Conservation (phyloP, 805 yeast species). For the Ogataea pignaliae region DNA sequence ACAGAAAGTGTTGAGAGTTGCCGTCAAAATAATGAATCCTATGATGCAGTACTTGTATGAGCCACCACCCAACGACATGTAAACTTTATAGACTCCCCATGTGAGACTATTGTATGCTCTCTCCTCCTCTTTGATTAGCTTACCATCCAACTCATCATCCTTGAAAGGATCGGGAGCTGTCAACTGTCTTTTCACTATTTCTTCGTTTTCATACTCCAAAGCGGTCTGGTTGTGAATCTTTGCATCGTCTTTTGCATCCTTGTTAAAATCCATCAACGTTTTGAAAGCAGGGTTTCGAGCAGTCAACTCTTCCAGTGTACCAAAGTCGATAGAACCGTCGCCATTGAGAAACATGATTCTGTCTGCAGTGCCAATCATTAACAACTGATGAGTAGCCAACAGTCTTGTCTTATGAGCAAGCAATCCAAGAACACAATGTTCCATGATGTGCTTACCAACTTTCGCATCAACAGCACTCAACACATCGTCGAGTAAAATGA, state of each 20-base stretch:
- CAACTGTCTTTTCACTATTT: constrained; percentile 17
- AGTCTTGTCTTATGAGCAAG: constrained; percentile 57
- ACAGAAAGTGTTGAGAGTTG: constrained; percentile 40
- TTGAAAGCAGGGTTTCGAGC: constrained; percentile 41
- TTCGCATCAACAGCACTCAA: constrained; percentile 83
- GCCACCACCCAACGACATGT: constrained; percentile 55
- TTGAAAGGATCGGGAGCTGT: constrained; percentile 4
- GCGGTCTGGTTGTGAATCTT: constrained; percentile 25
- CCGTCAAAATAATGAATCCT: constrained; percentile 11
- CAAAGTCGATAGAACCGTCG: constrained; percentile 54
- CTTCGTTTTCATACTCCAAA: constrained; percentile 16
- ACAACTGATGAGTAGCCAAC: constrained; percentile 78
- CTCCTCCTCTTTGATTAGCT: constrained; percentile 24
- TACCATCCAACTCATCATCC: constrained; percentile 25
- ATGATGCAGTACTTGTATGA: constrained; percentile 25
- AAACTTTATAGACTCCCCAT: constrained; percentile 41
- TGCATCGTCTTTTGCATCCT: constrained; percentile 14
- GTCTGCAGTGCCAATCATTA: constrained; percentile 64
- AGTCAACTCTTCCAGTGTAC: constrained; percentile 53
- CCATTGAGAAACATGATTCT: constrained; percentile 60
- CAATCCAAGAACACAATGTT: constrained; percentile 57
- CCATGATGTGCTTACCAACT: constrained; percentile 77
- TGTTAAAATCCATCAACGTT: constrained; percentile 44
- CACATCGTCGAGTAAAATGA: constrained; percentile 71
- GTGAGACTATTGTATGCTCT: constrained; percentile 33